A percentile compares a stretch with the other conserved stretches of the same genome.
phyloP scores from a whole-genome alignment of 192 early-diverging fungal genomes.

The Jimgerdemannia lactiflua region DNA sequence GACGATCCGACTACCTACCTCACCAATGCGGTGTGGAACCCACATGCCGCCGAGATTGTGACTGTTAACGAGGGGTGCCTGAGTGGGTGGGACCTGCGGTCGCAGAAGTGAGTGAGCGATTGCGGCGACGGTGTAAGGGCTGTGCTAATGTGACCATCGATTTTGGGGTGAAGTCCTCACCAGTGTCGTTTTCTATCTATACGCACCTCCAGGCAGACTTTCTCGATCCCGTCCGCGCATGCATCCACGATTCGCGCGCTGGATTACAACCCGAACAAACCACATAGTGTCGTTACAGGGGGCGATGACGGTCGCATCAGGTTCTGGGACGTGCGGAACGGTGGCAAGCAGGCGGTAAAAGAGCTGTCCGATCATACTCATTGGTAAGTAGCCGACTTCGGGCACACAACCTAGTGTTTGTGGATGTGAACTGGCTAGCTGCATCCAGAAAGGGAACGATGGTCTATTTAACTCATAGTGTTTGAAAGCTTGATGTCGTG shows the following conservation, averaged over 20 bases:
- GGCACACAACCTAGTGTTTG: too few species aligned
- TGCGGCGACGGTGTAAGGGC: not conserved
- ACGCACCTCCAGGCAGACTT: slow-evolving; percentile 26
- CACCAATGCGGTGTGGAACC: slow-evolving; percentile 58
- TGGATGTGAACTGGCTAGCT: too few species aligned
- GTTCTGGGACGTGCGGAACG: slow-evolving; percentile 82
- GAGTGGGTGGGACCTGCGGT: slow-evolving; percentile 69
- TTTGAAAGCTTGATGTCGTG: too few species aligned
- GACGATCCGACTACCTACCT: not conserved
- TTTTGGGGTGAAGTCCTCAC: slow-evolving; percentile 7
- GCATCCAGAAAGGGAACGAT: too few species aligned
- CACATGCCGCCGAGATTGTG: slow-evolving; percentile 56
- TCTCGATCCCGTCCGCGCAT: slow-evolving; percentile 65
- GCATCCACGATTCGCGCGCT: slow-evolving; percentile 64
- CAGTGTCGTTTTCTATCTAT: not conserved
- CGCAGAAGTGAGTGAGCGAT: slow-evolving; percentile 14
- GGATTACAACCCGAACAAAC: slow-evolving; percentile 88
- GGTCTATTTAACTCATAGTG: too few species aligned
- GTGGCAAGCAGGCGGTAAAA: slow-evolving; percentile 45
- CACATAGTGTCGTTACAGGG: slow-evolving; percentile 76
- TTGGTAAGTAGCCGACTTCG: slow-evolving; percentile 51
- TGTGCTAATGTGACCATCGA: slow-evolving; percentile 10
- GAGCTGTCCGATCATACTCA: slow-evolving; percentile 79
- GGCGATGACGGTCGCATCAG: slow-evolving; percentile 88
- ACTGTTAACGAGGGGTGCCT: slow-evolving; percentile 59